Evolutionary conservation across 176 grass and related monocot species (phyloP).

Genomic region (Zoysia pacifica): DNA sequence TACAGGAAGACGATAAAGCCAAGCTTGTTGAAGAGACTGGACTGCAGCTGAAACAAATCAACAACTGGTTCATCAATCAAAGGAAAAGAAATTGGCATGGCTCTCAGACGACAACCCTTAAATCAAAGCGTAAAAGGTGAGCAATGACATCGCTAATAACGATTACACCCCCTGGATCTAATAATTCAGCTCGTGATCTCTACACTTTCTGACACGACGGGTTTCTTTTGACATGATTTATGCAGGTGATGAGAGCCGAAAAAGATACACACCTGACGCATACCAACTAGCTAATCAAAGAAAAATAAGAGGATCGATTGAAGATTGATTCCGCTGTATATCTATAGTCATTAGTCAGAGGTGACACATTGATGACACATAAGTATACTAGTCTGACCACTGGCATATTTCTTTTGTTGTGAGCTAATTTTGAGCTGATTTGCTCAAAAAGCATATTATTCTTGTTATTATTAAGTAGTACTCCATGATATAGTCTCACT

Average conservation of each 20-base stretch:
- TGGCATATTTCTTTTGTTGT: slow-evolving; percentile 38
- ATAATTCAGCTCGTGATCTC: neutral
- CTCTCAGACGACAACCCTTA: slow-evolving; percentile 86
- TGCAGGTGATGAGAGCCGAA: slow-evolving; percentile 46
- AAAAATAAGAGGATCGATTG: slow-evolving; percentile 46
- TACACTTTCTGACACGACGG: neutral
- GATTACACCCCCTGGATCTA: neutral
- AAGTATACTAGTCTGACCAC: slow-evolving; percentile 61
- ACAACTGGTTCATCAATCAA: slow-evolving; percentile 99
- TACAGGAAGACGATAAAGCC: slow-evolving; percentile 97
- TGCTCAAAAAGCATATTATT: slow-evolving; percentile 38
- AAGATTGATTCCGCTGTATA: slow-evolving; percentile 43
- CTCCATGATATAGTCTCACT: slow-evolving; percentile 2
- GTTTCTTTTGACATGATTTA: neutral
- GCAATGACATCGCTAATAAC: neutral
- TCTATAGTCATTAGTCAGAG: slow-evolving; percentile 52
- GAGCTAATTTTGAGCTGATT: slow-evolving; percentile 42
- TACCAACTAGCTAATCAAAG: slow-evolving; percentile 57
- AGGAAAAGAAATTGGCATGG: slow-evolving; percentile 99
- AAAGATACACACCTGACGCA: slow-evolving; percentile 32
- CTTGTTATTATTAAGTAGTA: neutral
- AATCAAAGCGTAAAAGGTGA: slow-evolving; percentile 99
- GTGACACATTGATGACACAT: slow-evolving; percentile 52
- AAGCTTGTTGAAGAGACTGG: slow-evolving; percentile 99
- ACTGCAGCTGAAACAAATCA: slow-evolving; percentile 97